These are phyloP conservation scores for Leishmania guyanensis DNA, from an alignment of 208 protist genomes.

Conservation along the genomic window DNA sequence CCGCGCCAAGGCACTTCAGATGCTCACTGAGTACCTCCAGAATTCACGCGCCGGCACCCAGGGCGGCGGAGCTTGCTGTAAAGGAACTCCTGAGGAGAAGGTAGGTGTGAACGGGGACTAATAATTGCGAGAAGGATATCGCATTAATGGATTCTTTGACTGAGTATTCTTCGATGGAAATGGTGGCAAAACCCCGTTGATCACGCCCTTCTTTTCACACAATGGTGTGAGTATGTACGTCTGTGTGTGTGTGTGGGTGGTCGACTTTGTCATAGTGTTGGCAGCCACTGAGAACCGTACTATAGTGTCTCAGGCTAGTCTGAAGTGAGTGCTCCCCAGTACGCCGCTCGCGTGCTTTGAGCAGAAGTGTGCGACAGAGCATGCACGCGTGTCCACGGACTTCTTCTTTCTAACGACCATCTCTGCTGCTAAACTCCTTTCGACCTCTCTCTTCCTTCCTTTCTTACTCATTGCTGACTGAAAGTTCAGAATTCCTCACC, in stretches of 20 bases:
- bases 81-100: not conserved
- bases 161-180: not conserved
- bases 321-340: not conserved
- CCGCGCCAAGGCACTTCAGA: slow-evolving; percentile 75
- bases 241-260: too few species aligned
- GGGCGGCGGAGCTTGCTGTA: not conserved
- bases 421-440: not conserved
- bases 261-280: not conserved
- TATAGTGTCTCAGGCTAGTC: not conserved
- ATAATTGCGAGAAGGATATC: not conserved
- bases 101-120: not conserved
- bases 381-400: not conserved
- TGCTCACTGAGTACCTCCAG: slow-evolving; percentile 41
- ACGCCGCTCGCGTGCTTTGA: not conserved
- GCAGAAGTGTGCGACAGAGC: not conserved
- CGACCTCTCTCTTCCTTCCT: not conserved
- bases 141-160: not conserved
- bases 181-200: not conserved
- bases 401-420: not conserved
- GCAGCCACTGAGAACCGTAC: not conserved
- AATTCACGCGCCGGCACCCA: not conserved
- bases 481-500: not conserved
- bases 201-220: not conserved
- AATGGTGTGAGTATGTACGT: too few species aligned
- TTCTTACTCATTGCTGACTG: not conserved